phyloP scores from a whole-genome alignment of 371 early-diverging fungal species.

The Amoeboaphelidium protococcarum region DNA sequence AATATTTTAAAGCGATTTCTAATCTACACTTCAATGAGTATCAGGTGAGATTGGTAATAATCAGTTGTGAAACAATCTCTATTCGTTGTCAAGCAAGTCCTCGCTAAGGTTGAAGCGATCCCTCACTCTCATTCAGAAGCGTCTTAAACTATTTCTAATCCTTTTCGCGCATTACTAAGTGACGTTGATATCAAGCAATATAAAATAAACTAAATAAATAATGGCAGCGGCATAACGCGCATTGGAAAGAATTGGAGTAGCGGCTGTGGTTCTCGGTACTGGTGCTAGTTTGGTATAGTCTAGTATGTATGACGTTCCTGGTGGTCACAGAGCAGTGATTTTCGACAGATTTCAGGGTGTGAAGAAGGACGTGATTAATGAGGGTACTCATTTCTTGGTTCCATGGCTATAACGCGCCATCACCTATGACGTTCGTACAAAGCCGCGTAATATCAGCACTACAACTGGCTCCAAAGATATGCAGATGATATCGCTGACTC shows the following conservation, averaged over 20 bases:
- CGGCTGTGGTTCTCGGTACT: slow-evolving; percentile 26
- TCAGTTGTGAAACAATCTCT: too few relatives aligned
- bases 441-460: slow-evolving; percentile 86
- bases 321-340: slow-evolving; percentile 84
- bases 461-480: slow-evolving; percentile 73
- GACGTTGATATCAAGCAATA: too few relatives aligned
- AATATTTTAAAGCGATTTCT: too few relatives aligned
- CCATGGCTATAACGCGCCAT: slow-evolving; percentile 65
- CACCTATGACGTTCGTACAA: slow-evolving; percentile 63
- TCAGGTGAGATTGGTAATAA: too few relatives aligned
- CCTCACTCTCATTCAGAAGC: too few relatives aligned
- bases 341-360: slow-evolving; percentile 89
- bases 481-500: slow-evolving; percentile 75
- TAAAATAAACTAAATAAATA: too few relatives aligned
- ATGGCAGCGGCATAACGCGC: background rate
- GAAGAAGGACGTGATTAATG: slow-evolving; percentile 38
- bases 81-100: too few relatives aligned
- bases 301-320: slow-evolving; percentile 83
- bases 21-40: too few relatives aligned
- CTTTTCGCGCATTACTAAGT: too few relatives aligned
- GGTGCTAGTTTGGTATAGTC: slow-evolving; percentile 36
- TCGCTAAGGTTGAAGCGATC: too few relatives aligned
- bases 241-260: slow-evolving; percentile 14
- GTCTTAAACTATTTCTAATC: too few relatives aligned
- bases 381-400: slow-evolving; percentile 90